A percentile compares a stretch with the other conserved stretches of the same genome.
These are phyloP conservation scores for Lepidium africanum DNA, from an alignment of 345 rosid genomes.

Conservation along the genomic window DNA sequence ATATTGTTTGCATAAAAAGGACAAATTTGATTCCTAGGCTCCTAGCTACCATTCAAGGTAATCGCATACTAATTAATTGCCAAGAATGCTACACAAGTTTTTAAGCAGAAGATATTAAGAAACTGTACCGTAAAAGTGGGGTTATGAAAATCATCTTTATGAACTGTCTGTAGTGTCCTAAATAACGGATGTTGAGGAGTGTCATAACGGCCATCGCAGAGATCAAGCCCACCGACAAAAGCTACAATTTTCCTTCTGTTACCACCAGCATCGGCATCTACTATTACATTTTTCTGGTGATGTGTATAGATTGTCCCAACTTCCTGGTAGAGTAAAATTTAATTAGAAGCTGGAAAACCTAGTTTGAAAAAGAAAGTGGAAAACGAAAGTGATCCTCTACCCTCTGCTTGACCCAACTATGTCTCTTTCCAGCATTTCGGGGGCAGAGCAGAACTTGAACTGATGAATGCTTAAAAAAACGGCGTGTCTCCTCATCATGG, in stretches of 20 bases:
- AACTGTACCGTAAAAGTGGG: slow-evolving; percentile 52
- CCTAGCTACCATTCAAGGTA: not conserved
- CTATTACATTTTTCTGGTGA: slow-evolving; percentile 72
- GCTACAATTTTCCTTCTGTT: slow-evolving; percentile 52
- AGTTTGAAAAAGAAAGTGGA: not conserved
- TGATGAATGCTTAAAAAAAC: slow-evolving; percentile 87
- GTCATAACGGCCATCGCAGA: slow-evolving; percentile 60
- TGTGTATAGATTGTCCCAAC: slow-evolving; percentile 68
- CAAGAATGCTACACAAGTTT: not conserved
- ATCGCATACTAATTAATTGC: not conserved
- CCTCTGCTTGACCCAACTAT: slow-evolving; percentile 91
- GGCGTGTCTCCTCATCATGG: slow-evolving; percentile 97
- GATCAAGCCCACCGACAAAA: slow-evolving; percentile 72
- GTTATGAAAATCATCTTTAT: slow-evolving; percentile 51
- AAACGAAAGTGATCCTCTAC: slow-evolving; percentile 25
- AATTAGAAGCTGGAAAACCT: not conserved
- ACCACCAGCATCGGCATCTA: slow-evolving; percentile 67
- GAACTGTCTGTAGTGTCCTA: slow-evolving; percentile 40
- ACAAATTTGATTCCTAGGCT: not conserved
- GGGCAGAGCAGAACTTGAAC: slow-evolving; percentile 94
- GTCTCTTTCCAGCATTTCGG: slow-evolving; percentile 81
- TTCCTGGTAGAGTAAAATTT: slow-evolving; percentile 37
- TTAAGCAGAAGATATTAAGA: not conserved
- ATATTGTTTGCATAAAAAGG: not conserved
- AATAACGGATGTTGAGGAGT: slow-evolving; percentile 61